Base-by-base conservation (phyloP, 371 early-diverging fungal genomes). In the Saksenaea vasiformis region DNA sequence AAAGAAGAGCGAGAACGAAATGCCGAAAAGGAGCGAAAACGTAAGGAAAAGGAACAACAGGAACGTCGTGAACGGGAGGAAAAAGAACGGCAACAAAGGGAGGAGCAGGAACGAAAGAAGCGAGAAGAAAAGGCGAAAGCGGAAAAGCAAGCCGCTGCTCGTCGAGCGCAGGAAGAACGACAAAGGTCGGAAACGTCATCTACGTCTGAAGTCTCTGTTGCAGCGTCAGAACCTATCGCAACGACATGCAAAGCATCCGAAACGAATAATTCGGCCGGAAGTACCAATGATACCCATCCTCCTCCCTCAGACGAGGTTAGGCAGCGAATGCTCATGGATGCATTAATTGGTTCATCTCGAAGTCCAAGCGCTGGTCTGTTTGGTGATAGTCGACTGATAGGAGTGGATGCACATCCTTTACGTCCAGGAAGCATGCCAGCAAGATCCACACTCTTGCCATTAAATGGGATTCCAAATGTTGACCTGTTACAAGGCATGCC, bases 31-130 rank as follows among this genome's bases (percentile, higher is more conserved):
- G 77, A 85, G 62, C 77, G 82, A 28, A 84, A 83, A 54, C 83
- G 86, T 28, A 78, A 77, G 58, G 85, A 84, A 34, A 85, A 88
- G 70, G 74, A 84, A 34, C 86, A 79, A 13, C 81, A 85, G 51
- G 80, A 77, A 51, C 80, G 79, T 11, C 68, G 74, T 13, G 79
- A 82, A 60, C 57, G 66, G 36, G 74, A 78, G 70, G 87, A 82
- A 61, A 72, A 80, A 62, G 71, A 70, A 59, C 44, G 73, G 56
- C 68, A 71, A 60, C 68, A 80, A 34, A 70, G 64, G 24, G 53
- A 67, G 9, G 58, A 61, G n/a, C 69, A 71, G 38, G 61, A 65
- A 41, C 71, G 75, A 43, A 72, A 74, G 53, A 66, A 64, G 54
- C 65, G 68, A 26, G 68, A 76, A 60, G 71, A 79, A 61, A 70